Conservation (phyloP, 1,284 basidiomycete genomes). For the Ustilago esculenta region DNA sequence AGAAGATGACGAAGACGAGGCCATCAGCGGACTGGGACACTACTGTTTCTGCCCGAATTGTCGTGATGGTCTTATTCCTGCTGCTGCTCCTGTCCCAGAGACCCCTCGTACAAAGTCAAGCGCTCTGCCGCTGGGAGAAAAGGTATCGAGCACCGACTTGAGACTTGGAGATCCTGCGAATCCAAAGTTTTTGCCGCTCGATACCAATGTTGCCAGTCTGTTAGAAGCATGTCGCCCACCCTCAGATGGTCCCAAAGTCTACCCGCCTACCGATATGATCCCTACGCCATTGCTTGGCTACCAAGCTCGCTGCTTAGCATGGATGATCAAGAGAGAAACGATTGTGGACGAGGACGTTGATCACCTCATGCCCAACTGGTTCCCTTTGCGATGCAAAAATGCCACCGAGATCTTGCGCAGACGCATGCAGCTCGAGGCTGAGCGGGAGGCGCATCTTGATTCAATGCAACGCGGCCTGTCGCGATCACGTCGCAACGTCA, state of each 20-base stretch:
- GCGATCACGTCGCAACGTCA: conserved; percentile 23
- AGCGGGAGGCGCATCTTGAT: conserved; percentile 24
- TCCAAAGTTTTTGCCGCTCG: conserved; percentile 31
- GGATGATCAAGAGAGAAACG: conserved; percentile 47
- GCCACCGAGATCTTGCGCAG: conserved; percentile 9
- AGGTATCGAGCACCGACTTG: conserved; percentile 16
- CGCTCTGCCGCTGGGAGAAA: conserved; percentile 10
- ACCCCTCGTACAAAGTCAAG: conserved; percentile 10
- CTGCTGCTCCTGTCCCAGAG: neutral
- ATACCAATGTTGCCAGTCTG: conserved; percentile 41
- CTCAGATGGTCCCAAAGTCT: conserved; percentile 16
- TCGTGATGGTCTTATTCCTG: neutral
- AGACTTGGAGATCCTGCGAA: conserved; percentile 25
- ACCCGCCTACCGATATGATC: conserved; percentile 35
- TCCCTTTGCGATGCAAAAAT: conserved; percentile 32
- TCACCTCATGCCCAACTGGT: conserved; percentile 39
- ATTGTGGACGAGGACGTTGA: conserved; percentile 29
- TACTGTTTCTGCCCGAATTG: conserved; percentile 6
- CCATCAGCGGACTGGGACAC: neutral
- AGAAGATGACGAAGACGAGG: conserved; percentile 4
- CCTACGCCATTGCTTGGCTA: conserved; percentile 37
- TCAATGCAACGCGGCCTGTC: conserved; percentile 23
- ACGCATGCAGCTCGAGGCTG: conserved; percentile 31
- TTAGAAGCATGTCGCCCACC: conserved; percentile 46
- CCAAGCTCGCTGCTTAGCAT: conserved; percentile 44